Evolutionary conservation across 2,329 filamentous ascomycete genomes (phyloP), one percentile per base, ranked within the genome.

Genomic region (Fusarium sp.): DNA sequence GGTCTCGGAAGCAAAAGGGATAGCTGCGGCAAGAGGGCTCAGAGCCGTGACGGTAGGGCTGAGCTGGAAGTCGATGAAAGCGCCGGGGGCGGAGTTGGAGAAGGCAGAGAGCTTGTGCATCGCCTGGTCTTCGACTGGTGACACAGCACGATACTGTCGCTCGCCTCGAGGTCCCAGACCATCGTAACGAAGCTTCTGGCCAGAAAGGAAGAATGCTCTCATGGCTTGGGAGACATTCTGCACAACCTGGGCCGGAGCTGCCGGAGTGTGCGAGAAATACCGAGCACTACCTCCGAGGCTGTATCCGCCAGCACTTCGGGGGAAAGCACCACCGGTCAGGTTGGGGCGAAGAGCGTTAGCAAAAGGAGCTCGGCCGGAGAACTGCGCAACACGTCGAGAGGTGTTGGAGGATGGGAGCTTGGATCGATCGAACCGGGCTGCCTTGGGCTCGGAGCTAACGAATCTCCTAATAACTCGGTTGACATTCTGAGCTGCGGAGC

Each of bases 221-320:
- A 98, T 90, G 7, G 94, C 96, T 72, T 94, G 90, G 14, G 93
- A 97, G n/a, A 97, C 95, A 79, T 97, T 97, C 78, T 96, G 91
- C 50, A 98, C 88, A 45, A 98, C 93, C 77, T 98, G 93, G 2
- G 94, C 93, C 37, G 93, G 94, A 10, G 90, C 88, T 11, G 92
- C 91, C 2, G 95, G 93, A 1, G 89, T 88, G 80, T 97, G 94
- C 2, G 93, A 96, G 81, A 98, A 98, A 82, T 95, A 95, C 69
- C 95, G 87, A 23, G 90, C 92, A 69, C 91, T 89, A 29, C 92
- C 92, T 56, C 85, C 80, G 37, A 92, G 81, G 67, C 85, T 85
- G 76, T 99, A 99, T n/a, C 96, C 96, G 69, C 95, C 94, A 10
- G 94, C 92, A 37, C 92, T 93, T 57, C 95, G 89, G 33, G 92